Base-by-base conservation (phyloP, 2,329 filamentous ascomycete species). In the Ambrosiella cleistominuta region DNA sequence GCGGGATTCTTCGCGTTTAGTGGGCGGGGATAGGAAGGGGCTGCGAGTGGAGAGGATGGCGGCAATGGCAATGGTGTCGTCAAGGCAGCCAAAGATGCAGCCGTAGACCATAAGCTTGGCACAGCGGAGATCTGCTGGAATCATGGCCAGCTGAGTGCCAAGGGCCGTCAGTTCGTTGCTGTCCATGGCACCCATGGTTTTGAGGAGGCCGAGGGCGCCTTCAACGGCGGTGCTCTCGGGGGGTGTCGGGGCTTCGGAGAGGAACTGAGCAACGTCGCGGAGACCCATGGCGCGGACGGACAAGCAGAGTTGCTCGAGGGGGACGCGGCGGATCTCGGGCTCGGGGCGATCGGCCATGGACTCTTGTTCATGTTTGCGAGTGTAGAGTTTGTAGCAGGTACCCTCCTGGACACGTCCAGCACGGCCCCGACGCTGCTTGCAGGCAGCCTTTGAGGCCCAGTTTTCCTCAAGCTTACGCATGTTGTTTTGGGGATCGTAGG, bases 61-160 rank as follows among this genome's bases (percentile, higher is more conserved):
- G 1, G 93, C 88, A 62, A 97, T 90, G 2, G 86, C 89, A 58
- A 97, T 77, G 63, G 85, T 89, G 56, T 91, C 82, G 65, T 95
- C 88, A 6, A 97, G 77, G 66, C 91, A 97, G 39, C 87, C 87
- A 66, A 98, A 97, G 60, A 94, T 89, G 13, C 88, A 85, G 5
- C 93, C 93, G 66, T 94, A 95, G 2, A 98, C 87, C 77, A 98
- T 88, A 39, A 98, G 77, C 70, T 98, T 98, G 51, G 87, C 88
- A 68, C 89, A 94, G 36, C 91, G 82, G 53, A 98, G 76, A 66
- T 98, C 93, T 0, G 91, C 88, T 1, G 93, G 93, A 55, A 98
- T 89, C 81, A 94, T 88, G 15, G 90, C 86, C n/a, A 98, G 75
- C 71, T 97, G 93, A 57, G 86, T 83, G 44, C 93, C 93, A 52